phyloP scores from a whole-genome alignment of 148 eudicot species.

The Chenopodium quinoa region DNA sequence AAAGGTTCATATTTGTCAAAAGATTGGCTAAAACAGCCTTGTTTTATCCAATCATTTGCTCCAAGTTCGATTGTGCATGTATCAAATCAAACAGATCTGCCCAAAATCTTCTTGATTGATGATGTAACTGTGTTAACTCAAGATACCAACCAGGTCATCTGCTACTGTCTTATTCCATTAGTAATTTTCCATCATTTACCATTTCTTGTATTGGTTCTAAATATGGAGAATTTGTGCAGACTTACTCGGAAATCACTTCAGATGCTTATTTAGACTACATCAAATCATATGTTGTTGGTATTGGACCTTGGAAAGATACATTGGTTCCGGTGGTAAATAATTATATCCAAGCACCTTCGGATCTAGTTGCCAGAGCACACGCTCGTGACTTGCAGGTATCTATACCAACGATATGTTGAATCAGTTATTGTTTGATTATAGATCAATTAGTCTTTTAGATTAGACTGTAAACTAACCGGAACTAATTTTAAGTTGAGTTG shows the following conservation, averaged over 20 bases:
- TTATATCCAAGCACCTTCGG: slow-evolving; percentile 73
- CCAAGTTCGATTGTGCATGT: slow-evolving; percentile 76
- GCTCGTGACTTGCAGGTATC: slow-evolving; percentile 74
- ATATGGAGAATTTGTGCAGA: slow-evolving; percentile 39
- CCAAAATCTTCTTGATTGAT: slow-evolving; percentile 84
- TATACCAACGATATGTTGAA: slow-evolving; percentile 2
- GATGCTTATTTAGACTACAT: slow-evolving; percentile 75
- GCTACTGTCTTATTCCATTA: neutral
- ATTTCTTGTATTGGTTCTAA: neutral
- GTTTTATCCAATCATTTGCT: slow-evolving; percentile 95
- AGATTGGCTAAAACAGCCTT: slow-evolving; percentile 85
- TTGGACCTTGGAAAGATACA: slow-evolving; percentile 97
- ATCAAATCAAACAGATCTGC: slow-evolving; percentile 78
- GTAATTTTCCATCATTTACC: neutral
- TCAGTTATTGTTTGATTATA: neutral
- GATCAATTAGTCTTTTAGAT: neutral
- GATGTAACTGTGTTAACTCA: slow-evolving; percentile 61
- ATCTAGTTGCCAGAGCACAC: slow-evolving; percentile 94
- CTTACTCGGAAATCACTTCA: slow-evolving; percentile 88
- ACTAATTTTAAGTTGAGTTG: neutral
- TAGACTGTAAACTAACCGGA: neutral
- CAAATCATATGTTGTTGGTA: slow-evolving; percentile 73
- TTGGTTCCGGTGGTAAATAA: slow-evolving; percentile 64
- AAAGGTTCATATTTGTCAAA: slow-evolving; percentile 82
- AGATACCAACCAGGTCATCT: slow-evolving; percentile 88